Base-by-base conservation (phyloP, 345 rosid genomes). In the Erysimum cheiranthoides region DNA sequence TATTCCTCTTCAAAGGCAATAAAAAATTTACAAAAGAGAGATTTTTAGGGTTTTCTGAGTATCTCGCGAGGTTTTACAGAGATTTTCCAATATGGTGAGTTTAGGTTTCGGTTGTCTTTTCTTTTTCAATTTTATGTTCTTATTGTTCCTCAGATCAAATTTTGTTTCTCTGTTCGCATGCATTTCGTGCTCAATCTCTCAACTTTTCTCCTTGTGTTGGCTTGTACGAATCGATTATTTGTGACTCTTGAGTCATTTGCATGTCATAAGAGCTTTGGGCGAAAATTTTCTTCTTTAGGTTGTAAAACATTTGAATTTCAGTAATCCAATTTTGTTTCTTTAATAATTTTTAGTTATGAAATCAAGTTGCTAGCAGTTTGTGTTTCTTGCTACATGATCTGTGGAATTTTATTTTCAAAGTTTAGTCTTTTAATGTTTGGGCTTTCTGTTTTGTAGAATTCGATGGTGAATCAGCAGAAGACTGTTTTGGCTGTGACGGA, bases 401-500 rank as follows among this genome's bases (percentile, higher is more conserved):
- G 36, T 28, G 17, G 2, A 13, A 13, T 28, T 30, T 54, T 31
- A 0, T 31, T 14, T 31, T 30, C 14, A 34, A 35, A 39, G 28
- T 58, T 35, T 11, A 16, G 28, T 35, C 14, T 58, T 58, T 58
- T 35, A 21, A 58, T 58, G 46, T 17, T 18, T 59, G 66, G 3
- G 21, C 1, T 3, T 42, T 27, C 47, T 66, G 64, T 42, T 54
- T 56, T 43, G 68, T 66, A 79, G 82, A 50, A 61, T 73, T 53
- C 79, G 31, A 68, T 68, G 71, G 66, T 10, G 31, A 57, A 46
- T 45, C 82, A 68, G 59, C 82, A 68, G 59, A 54, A 13, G 2
- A 35, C 79, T 34, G 68, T 63, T 54, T 62, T 74, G 58, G 79
- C 75, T 49, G 79, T 74, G 61, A 68, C 82, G 6, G 72, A 79